Conservation (phyloP, 768 basidiomycete genomes). For the Obba rivulosa region DNA sequence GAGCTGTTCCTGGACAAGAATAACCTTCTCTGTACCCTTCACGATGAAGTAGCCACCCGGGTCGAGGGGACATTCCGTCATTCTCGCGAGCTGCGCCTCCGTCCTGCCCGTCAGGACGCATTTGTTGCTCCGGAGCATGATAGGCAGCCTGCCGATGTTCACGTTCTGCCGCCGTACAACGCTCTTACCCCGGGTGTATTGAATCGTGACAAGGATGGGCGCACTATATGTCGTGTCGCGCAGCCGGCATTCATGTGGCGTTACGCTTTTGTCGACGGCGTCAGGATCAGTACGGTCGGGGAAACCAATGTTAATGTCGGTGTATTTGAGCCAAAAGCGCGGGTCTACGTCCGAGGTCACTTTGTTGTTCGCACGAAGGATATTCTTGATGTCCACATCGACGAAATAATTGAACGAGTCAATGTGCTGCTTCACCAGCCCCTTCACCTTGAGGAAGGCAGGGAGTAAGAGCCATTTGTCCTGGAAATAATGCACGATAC, state of each 20-base stretch:
- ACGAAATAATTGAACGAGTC: slow-evolving; percentile 99
- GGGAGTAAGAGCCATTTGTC: slow-evolving; percentile 99
- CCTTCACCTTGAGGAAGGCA: slow-evolving; percentile 95
- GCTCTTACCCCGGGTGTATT: slow-evolving; percentile 88
- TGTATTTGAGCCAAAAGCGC: slow-evolving; percentile 94
- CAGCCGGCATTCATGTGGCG: slow-evolving; percentile 95
- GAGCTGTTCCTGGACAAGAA: slow-evolving; percentile 96
- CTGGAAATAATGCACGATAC: slow-evolving; percentile 35
- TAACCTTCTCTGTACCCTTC: slow-evolving; percentile 98
- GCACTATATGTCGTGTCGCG: slow-evolving; percentile 94
- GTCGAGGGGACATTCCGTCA: slow-evolving; percentile 96
- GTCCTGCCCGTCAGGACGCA: slow-evolving; percentile 79
- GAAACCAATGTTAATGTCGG: slow-evolving; percentile 88
- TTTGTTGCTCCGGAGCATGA: slow-evolving; percentile 95
- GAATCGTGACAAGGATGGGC: slow-evolving; percentile 88
- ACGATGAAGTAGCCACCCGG: slow-evolving; percentile 99
- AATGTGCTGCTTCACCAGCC: slow-evolving; percentile 97
- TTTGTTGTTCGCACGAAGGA: slow-evolving; percentile 89
- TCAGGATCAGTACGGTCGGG: slow-evolving; percentile 86
- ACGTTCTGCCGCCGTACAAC: slow-evolving; percentile 81
- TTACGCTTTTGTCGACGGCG: slow-evolving; percentile 74
- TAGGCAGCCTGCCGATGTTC: slow-evolving; percentile 85
- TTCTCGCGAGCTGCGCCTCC: slow-evolving; percentile 81
- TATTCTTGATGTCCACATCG: slow-evolving; percentile 94
- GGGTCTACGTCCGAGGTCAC: slow-evolving; percentile 97